phyloP scores from a whole-genome alignment of 768 basidiomycete genomes.

The Trametes villosa region DNA sequence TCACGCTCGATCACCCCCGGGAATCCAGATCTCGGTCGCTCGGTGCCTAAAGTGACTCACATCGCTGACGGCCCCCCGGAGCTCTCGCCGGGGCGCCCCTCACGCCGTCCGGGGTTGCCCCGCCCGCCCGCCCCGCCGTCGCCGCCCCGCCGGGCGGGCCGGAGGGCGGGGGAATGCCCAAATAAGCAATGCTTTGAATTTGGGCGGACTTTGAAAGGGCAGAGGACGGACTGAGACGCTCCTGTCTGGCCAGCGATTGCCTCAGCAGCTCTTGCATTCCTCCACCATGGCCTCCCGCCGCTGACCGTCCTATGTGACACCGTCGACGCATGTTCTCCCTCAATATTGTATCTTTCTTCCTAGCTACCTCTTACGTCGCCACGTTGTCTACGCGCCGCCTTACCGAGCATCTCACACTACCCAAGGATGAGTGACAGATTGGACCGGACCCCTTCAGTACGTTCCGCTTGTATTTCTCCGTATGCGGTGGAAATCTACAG shows the following conservation, averaged over 20 bases:
- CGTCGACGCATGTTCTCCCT: conserved; percentile 14
- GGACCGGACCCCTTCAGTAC: conserved; percentile 15
- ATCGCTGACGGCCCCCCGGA: not conserved
- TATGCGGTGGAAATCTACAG: not conserved
- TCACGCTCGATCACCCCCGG: not conserved
- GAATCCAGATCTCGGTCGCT: not conserved
- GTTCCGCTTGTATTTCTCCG: not conserved
- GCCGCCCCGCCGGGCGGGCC: not conserved
- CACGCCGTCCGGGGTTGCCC: too few species aligned
- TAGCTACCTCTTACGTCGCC: not conserved
- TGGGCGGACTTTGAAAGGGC: conserved; percentile 25
- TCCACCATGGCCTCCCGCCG: conserved; percentile 23
- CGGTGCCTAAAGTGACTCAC: not conserved
- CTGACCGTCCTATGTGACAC: conserved; percentile 20
- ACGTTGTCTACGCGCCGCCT: not conserved
- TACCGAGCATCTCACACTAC: conserved; percentile 8
- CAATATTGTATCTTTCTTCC: conserved; percentile 1
- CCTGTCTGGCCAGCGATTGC: conserved; percentile 13
- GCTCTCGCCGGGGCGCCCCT: not conserved
- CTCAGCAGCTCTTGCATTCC: conserved; percentile 12
- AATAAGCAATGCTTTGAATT: conserved; percentile 19
- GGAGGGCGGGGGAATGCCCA: conserved; percentile 8
- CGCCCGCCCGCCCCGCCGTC: not conserved
- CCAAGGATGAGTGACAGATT: conserved; percentile 13
- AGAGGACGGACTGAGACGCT: conserved; percentile 7